phyloP scores from a whole-genome alignment of 75 land plant species.

The Picea glauca region DNA sequence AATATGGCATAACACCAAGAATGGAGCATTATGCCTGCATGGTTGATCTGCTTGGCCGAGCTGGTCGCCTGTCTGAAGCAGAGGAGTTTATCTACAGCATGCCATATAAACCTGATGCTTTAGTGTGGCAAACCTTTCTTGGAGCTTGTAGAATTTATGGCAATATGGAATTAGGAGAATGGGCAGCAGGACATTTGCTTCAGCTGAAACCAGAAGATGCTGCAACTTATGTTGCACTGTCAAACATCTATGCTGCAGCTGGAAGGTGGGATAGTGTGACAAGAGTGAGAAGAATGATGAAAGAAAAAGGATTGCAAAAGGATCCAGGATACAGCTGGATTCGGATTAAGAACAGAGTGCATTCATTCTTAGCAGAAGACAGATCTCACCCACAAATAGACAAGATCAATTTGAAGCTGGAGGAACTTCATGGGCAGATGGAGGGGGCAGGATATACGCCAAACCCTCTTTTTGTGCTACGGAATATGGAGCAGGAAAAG shows the following conservation, averaged over 20 bases:
- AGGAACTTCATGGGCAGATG: neutral
- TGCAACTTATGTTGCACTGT: neutral
- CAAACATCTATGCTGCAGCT: neutral
- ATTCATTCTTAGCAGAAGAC: neutral
- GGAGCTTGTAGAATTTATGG: neutral
- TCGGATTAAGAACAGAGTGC: neutral
- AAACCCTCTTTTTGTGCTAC: neutral
- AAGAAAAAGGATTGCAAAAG: neutral
- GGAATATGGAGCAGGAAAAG: neutral
- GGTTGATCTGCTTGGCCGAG: no score
- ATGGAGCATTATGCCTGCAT: no score
- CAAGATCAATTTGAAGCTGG: neutral
- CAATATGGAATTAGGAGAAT: neutral
- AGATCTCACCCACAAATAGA: neutral
- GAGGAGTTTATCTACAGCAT: neutral
- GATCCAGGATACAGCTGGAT: conserved; percentile 2
- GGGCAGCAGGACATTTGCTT: neutral
- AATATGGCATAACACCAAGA: no score
- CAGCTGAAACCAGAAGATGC: neutral
- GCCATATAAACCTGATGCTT: neutral
- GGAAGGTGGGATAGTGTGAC: neutral
- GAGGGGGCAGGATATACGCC: neutral
- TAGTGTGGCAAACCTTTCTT: neutral
- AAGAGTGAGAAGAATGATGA: neutral
- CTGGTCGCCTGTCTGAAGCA: neutral